These are phyloP conservation scores for Zanthoxylum bungeanum DNA, from an alignment of 345 rosid species.

Conservation along the genomic window DNA sequence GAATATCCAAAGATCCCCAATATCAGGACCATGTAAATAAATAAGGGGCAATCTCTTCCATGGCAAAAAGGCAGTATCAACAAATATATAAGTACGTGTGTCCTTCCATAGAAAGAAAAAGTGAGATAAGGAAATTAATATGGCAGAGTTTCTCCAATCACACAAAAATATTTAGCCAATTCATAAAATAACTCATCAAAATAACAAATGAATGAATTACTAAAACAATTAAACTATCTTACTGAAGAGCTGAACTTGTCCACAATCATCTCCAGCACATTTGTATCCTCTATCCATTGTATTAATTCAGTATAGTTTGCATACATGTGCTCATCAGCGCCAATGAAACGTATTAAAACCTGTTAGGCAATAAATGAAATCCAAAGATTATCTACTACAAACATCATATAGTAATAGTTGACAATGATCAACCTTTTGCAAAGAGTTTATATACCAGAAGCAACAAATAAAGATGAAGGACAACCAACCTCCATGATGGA, in stretches of 20 bases:
- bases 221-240: conserved; percentile 28
- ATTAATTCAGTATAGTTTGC: conserved; percentile 62
- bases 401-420: neutral
- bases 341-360: conserved; percentile 84
- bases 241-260: conserved; percentile 93
- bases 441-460: conserved; percentile 11
- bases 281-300: conserved; percentile 87
- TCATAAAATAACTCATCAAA: neutral
- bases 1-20: neutral
- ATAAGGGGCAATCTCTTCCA: neutral
- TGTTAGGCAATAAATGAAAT: conserved; percentile 28
- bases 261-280: conserved; percentile 85
- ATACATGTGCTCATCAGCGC: conserved; percentile 89
- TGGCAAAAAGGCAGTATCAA: neutral
- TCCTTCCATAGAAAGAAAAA: neutral
- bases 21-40: neutral
- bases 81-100: neutral
- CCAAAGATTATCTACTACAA: neutral
- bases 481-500: conserved; percentile 91
- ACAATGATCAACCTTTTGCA: neutral
- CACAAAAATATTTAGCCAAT: neutral
- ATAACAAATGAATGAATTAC: neutral
- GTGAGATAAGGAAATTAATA: neutral
- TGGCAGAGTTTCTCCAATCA: neutral
- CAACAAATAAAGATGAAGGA: conserved; percentile 16